Evolutionary conservation across 1,139 yeast species (phyloP).

Genomic region (Hyphopichia pseudoburtonii): DNA sequence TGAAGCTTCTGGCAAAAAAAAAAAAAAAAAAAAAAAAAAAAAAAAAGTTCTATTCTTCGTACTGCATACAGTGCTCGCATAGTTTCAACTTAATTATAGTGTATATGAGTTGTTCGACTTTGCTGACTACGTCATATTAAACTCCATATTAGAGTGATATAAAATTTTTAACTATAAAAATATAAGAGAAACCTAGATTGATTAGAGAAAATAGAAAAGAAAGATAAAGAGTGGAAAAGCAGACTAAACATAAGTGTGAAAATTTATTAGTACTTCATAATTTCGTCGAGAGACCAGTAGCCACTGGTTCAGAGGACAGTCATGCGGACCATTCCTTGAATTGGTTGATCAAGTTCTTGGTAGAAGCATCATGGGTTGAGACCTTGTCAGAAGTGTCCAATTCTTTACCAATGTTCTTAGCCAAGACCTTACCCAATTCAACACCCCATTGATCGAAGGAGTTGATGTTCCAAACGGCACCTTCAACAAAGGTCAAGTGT

Average conservation of each 20-base stretch:
- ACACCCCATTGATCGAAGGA: constrained; percentile 99
- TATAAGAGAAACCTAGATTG: too few species aligned
- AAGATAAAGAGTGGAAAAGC: background rate
- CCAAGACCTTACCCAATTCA: constrained; percentile 96
- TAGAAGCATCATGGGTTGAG: constrained; percentile 79
- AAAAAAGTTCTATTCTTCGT: background rate
- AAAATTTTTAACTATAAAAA: too few species aligned
- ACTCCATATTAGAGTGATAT: too few species aligned
- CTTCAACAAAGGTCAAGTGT: constrained; percentile 95
- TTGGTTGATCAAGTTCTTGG: constrained; percentile 89
- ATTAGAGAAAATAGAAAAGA: background rate
- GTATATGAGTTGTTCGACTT: too few species aligned
- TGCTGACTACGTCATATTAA: too few species aligned
- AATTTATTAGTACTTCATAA: background rate
- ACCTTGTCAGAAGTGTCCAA: constrained; percentile 56
- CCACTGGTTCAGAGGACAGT: constrained; percentile 5
- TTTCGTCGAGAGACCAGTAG: constrained; percentile 1
- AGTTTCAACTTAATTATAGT: too few species aligned
- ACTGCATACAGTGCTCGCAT: background rate
- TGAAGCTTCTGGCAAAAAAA: background rate
- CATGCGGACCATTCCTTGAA: constrained; percentile 79
- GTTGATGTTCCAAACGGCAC: constrained; percentile 99
- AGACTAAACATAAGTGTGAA: background rate
- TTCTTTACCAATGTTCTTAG: constrained; percentile 91
- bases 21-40: background rate